A percentile compares a stretch with the other conserved stretches of the same genome.
These are phyloP conservation scores for Nakazawaea wickerhamii DNA, from an alignment of 805 yeast species.

Conservation along the genomic window DNA sequence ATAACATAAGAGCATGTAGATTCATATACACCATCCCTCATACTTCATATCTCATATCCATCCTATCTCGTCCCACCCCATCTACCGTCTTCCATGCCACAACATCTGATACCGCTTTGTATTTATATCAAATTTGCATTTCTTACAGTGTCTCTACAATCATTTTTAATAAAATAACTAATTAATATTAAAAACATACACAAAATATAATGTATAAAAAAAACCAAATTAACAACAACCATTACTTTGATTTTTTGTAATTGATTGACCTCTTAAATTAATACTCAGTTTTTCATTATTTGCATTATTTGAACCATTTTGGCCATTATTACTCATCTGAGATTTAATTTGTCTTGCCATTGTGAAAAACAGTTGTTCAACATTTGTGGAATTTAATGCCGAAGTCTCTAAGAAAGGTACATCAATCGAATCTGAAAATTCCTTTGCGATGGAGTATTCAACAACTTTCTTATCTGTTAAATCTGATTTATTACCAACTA, in stretches of 20 bases:
- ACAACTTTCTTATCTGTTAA: slow-evolving; percentile 90
- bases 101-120: no score
- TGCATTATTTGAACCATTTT: slow-evolving; percentile 26
- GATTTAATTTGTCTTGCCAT: slow-evolving; percentile 99
- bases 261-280: slow-evolving; percentile 66
- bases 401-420: slow-evolving; percentile 96
- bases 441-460: slow-evolving; percentile 93
- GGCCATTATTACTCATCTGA: slow-evolving; percentile 65
- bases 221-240: slow-evolving; percentile 40
- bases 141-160: no score
- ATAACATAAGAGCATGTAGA: no score
- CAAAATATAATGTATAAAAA: neutral
- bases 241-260: slow-evolving; percentile 34
- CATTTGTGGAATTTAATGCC: slow-evolving; percentile 92
- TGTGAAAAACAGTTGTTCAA: slow-evolving; percentile 96
- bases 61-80: no score
- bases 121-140: no score
- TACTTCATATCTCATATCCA: no score
- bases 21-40: no score
- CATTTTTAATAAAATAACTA: no score
- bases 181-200: no score
- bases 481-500: slow-evolving; percentile 97
- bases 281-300: slow-evolving; percentile 53
- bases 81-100: no score
- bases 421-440: slow-evolving; percentile 92